Evolutionary conservation across 2,329 filamentous ascomycete species (phyloP).

Genomic region (Aspergillus melleus): DNA sequence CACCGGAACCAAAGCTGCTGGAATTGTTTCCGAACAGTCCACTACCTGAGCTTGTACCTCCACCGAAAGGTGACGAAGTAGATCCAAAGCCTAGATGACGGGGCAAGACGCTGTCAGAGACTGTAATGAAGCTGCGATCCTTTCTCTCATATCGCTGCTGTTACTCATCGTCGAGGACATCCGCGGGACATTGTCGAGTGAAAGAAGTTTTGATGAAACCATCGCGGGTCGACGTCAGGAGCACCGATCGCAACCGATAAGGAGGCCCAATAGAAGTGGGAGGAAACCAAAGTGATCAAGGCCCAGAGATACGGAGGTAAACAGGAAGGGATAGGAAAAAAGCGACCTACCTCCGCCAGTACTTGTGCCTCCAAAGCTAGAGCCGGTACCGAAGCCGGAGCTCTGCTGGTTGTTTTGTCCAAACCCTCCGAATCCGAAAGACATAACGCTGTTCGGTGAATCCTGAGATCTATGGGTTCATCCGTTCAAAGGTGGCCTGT

Average conservation of each 20-base stretch:
- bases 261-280: conserved; percentile 6
- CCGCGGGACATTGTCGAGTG: conserved; percentile 21
- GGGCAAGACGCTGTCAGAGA: conserved; percentile 40
- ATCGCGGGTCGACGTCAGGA: conserved; percentile 32
- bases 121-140: conserved; percentile 34
- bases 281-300: conserved; percentile 4
- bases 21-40: conserved; percentile 38
- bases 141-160: conserved; percentile 30
- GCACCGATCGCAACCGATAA: conserved; percentile 25
- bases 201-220: conserved; percentile 21
- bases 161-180: conserved; percentile 28
- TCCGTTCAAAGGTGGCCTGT: conserved; percentile 22
- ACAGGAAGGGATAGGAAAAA: conserved; percentile 12
- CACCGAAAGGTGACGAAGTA: conserved; percentile 39
- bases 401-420: conserved; percentile 57
- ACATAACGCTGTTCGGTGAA: conserved; percentile 34
- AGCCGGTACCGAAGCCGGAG: conserved; percentile 40
- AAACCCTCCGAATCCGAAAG: conserved; percentile 57
- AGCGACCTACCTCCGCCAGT: conserved; percentile 40
- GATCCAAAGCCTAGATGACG: conserved; percentile 44
- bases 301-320: conserved; percentile 7
- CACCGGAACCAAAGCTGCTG: conserved; percentile 43
- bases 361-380: conserved; percentile 35
- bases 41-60: conserved; percentile 31
- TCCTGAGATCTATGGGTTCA: conserved; percentile 29